Evolutionary conservation across 306 rosid species (phyloP).

Genomic region (Casuarina glauca): DNA sequence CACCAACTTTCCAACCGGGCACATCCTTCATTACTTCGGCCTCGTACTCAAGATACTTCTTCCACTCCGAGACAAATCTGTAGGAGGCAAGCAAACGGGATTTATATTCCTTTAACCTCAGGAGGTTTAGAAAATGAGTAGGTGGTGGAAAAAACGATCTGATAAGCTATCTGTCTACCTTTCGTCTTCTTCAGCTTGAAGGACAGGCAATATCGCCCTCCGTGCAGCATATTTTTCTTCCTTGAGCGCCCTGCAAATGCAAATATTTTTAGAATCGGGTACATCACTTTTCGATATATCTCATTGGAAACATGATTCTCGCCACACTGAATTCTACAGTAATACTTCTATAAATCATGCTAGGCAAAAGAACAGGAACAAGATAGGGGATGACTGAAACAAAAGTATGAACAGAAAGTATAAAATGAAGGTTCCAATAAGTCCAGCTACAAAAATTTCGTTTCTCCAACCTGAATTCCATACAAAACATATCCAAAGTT

Average conservation of each 20-base stretch:
- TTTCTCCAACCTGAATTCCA: neutral
- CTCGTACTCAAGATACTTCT: constrained; percentile 90
- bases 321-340: neutral
- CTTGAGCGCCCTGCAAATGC: constrained; percentile 67
- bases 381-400: neutral
- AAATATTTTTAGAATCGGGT: constrained; percentile 7
- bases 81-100: constrained; percentile 16
- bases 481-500: neutral
- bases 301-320: neutral
- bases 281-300: constrained; percentile 16
- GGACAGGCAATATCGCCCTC: constrained; percentile 79
- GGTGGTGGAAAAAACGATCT: constrained; percentile 2
- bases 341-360: neutral
- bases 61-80: constrained; percentile 96
- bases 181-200: constrained; percentile 99
- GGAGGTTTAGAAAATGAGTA: neutral
- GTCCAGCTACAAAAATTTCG: neutral
- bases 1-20: constrained; percentile 99
- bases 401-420: neutral
- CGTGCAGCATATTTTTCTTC: constrained; percentile 97
- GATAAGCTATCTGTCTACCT: constrained; percentile 48
- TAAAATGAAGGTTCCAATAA: neutral
- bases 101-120: constrained; percentile 5
- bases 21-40: constrained; percentile 99
- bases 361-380: neutral